These are phyloP conservation scores for Vigna reflexopilosa DNA, from an alignment of 306 rosid species.

Conservation along the genomic window DNA sequence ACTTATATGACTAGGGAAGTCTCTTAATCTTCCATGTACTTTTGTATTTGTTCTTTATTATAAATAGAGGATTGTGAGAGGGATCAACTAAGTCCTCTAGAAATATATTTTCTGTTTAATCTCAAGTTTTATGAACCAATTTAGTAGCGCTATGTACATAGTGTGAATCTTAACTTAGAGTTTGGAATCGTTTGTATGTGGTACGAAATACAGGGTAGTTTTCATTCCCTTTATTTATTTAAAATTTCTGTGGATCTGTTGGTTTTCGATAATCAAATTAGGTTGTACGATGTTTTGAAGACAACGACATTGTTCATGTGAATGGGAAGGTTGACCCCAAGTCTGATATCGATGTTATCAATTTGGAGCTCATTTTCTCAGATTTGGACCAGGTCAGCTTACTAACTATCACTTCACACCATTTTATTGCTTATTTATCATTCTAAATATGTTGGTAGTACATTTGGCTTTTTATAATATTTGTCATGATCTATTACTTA, in stretches of 20 bases:
- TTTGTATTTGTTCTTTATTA: too few species aligned
- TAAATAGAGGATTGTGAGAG: too few species aligned
- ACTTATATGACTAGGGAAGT: too few species aligned
- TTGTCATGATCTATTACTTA: conserved; percentile 32
- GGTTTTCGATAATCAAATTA: conserved; percentile 42
- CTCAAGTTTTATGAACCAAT: background rate
- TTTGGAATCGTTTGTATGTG: background rate
- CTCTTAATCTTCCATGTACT: too few species aligned
- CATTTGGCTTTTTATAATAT: conserved; percentile 11
- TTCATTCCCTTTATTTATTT: conserved; percentile 17
- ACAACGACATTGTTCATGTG: conserved; percentile 92
- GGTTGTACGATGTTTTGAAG: conserved; percentile 97
- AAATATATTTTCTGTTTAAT: too few species aligned
- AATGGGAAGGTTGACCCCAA: conserved; percentile 93
- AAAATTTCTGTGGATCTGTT: conserved; percentile 38
- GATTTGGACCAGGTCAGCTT: conserved; percentile 94
- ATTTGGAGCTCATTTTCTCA: conserved; percentile 92
- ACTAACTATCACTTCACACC: conserved; percentile 30
- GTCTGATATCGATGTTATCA: conserved; percentile 90
- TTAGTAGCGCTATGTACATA: conserved; percentile 10
- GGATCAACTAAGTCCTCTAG: too few species aligned
- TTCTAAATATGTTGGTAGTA: conserved; percentile 13
- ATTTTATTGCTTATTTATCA: conserved; percentile 27
- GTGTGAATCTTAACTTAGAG: conserved; percentile 8
- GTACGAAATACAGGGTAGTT: conserved; percentile 4